Evolutionary conservation across 495 filamentous ascomycete genomes (phyloP), one percentile per base, ranked within the genome.

Genomic region (Penicillium macrosclerotiorum): DNA sequence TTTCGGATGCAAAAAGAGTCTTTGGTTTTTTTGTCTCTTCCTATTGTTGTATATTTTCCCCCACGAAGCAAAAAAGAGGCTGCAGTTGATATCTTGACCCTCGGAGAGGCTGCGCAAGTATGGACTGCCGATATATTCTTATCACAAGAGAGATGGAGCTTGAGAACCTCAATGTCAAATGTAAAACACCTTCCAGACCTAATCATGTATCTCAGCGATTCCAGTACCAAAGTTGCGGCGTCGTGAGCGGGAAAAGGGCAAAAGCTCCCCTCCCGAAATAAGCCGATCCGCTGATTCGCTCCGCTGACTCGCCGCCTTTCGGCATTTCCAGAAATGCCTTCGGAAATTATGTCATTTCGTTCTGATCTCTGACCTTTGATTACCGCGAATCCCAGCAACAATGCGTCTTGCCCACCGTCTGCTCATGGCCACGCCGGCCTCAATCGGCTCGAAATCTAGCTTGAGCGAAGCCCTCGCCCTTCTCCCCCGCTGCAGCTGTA

Each of bases 401-500:
- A 74, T 75, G 69, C 63, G 59, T 29, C 29, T 56, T 27, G 49
- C 62, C 19, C 48, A 61, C 30, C 66, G 72, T 38, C 60, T 77
- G 24, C 57, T 73, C 6, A 64, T 70, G 61, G 75, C 77, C 42
- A 67, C 66, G 14, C 74, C 72, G 35, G 60, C 73, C 43, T 58
- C 65, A 5, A 63, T 72, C 37, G 71, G 69, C 58, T 73, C 75
- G 18, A 73, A 76, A 23, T 68, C 67, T 37, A 74, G 71, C 14
- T 69, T 83, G 46, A 72, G 63, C 49, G 78, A 85, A 8, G 74
- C 77, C 2, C 71, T 89, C 65, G 89, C 89, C 42, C 79, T 98
- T 22, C 76, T 97, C 33, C 94, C 3, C 94, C 94, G 1, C 84
- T 97, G 24, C 89, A 84, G 6, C 78, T 98, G 6, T 98, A 97